Base-by-base conservation (phyloP, 208 protist genomes). In the Borovskyia barvae region DNA sequence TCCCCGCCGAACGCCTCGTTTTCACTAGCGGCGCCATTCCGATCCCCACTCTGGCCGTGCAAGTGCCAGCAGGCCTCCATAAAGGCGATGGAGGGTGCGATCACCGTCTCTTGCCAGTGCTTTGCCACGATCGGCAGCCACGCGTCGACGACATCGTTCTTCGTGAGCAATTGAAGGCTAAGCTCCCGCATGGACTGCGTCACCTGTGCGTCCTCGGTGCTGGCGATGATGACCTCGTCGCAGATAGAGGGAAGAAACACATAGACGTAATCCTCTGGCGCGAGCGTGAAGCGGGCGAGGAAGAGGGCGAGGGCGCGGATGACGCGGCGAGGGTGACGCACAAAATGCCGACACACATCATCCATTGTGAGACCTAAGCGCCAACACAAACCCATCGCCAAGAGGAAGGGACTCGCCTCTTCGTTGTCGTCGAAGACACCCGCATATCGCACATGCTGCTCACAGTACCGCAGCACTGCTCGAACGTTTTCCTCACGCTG, bases 81-180 rank as follows among this genome's bases (percentile, higher is more conserved):
- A 29, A 75, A 72, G 20, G 46, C 9, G 33, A 86, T 66, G 41
- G 72, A 56, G 9, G 80, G 82, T 8, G 35, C 53, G 29, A 94
- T 56, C 3, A 77, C 68, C 9, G 41, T 22, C 29, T 79, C 60
- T 39, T 79, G 68, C 79, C 80, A 90, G 56, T 72, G 73, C 35
- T 55, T 55, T 15, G 59, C 50, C 25, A 82, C 72, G 3, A 63
- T 48, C 15, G 85, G 83, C 61, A 90, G 77, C 81, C 82, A 95
- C 45, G 88, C 88, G 67, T 95, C 88, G 15, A 69, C 70, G 24
- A 92, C 75, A 59, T 95, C 88, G 33, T 83, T 77, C 36, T 82
- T 66, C 17, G 75, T 69, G 30, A 95, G 65, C 32, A 92, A 52
- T 25, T 76, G 58, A 37, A 51, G 71, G 22, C 62, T 62, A 28